phyloP scores from a whole-genome alignment of 2,329 filamentous ascomycete genomes.

The Drechslerella dactyloides region DNA sequence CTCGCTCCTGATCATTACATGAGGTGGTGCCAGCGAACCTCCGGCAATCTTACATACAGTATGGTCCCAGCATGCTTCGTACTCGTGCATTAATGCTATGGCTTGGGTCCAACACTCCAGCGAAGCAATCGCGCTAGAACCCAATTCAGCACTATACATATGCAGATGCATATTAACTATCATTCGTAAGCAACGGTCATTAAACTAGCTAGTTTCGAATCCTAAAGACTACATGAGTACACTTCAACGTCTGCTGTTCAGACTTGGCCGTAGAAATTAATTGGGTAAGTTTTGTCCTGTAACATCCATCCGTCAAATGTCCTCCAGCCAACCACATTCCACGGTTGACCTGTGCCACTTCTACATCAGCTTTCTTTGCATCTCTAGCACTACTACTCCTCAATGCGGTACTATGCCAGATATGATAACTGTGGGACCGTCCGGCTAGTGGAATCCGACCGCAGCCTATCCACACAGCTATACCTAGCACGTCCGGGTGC shows the following conservation, averaged over 20 bases:
- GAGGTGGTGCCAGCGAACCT: no score
- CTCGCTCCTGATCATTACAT: no score
- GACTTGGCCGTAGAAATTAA: no score
- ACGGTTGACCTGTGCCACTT: not conserved
- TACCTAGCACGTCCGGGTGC: not conserved
- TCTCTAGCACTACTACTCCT: not conserved
- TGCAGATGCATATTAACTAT: not conserved
- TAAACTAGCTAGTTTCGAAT: not conserved
- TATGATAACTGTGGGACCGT: not conserved
- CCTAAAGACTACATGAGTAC: no score
- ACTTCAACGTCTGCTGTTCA: no score
- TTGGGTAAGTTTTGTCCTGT: no score
- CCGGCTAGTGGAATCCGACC: not conserved
- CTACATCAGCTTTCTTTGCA: no score
- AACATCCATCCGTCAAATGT: not conserved
- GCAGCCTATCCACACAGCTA: not conserved
- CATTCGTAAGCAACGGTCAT: constrained; percentile 5
- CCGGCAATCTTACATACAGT: no score
- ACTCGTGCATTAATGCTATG: not conserved
- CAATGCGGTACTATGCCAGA: not conserved
- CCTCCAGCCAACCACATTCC: not conserved
- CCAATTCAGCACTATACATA: not conserved
- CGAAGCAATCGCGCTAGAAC: constrained; percentile 3
- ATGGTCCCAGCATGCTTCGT: not conserved
- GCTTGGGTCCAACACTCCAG: not conserved